Base-by-base conservation (phyloP, 495 filamentous ascomycete species). In the Parmelia sp. region DNA sequence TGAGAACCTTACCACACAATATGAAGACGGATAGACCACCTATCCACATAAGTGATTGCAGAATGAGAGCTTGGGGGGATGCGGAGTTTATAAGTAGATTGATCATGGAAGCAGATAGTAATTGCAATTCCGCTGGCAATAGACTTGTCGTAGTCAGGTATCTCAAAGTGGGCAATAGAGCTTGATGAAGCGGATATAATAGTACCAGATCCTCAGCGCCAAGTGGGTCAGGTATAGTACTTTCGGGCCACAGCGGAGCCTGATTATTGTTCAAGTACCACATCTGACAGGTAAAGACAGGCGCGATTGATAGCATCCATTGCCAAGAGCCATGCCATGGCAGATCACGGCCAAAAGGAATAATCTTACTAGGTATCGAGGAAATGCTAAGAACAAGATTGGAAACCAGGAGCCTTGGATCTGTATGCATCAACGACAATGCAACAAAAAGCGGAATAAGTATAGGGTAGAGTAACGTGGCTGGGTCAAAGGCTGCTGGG, bases 91-190 rank as follows among this genome's bases (percentile, higher is more conserved):
- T 71, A 45, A 92, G 78, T 49, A 97, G 74, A 73, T 97, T 91
- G 69, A 97, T 89, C 53, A 97, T 80, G 19, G 86, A 85, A 42
- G 84, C 82, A 27, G 92, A 91, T 49, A 97, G 83, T 21, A 97
- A 80, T 67, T 97, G 91, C 58, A 96, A 75, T 71, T 98, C 94
- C 4, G 95, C 88, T 6, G 86, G 81, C 45, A 96, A 81, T 53
- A 97, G 78, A 72, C 91, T 96, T 35, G 91, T 95, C 10, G 90
- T 90, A 31, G 92, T 91, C 67, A 97, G 80, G 71, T 88, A 86
- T 66, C 86, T 83, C 68, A 97, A 72, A 62, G 87, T 83, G 44
- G 79, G 77, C 68, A 89, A 88, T 62, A 97, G 82, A 51, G 86
- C 86, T 73, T 91, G 89, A 73, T 98, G 92, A 62, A 98, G 78